phyloP scores from a whole-genome alignment of 1,284 basidiomycete species.

The Leccinum subspadiceum region DNA sequence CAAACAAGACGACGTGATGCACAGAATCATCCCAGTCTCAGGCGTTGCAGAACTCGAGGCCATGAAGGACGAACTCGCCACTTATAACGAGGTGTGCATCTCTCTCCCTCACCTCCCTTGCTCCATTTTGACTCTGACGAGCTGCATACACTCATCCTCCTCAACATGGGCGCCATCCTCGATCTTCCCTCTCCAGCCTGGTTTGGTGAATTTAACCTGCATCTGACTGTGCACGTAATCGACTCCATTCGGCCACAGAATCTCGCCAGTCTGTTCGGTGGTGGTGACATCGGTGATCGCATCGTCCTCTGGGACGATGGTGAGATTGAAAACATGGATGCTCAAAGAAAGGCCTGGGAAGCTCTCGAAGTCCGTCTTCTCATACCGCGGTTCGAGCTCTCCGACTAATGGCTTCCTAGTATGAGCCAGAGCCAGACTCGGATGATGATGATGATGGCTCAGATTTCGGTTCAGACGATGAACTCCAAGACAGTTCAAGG shows the following conservation, averaged over 20 bases:
- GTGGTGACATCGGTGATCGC: slow-evolving; percentile 64
- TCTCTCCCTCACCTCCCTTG: not conserved
- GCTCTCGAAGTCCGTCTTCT: slow-evolving; percentile 62
- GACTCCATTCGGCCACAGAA: slow-evolving; percentile 93
- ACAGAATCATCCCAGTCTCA: slow-evolving; percentile 89
- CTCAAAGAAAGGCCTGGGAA: slow-evolving; percentile 76
- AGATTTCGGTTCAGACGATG: slow-evolving; percentile 50
- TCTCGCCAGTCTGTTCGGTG: slow-evolving; percentile 84
- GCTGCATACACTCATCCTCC: slow-evolving; percentile 88
- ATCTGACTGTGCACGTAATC: slow-evolving; percentile 84
- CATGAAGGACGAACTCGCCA: slow-evolving; percentile 65
- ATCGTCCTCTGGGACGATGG: slow-evolving; percentile 92
- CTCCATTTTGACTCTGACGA: slow-evolving; percentile 35
- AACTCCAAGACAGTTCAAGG: slow-evolving; percentile 38
- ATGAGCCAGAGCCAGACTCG: slow-evolving; percentile 70
- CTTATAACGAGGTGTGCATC: slow-evolving; percentile 65
- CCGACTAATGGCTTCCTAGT: slow-evolving; percentile 41
- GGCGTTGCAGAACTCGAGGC: slow-evolving; percentile 76
- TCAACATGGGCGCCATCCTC: slow-evolving; percentile 91
- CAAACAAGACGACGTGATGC: slow-evolving; percentile 91
- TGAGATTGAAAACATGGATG: slow-evolving; percentile 60
- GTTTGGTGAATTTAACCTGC: slow-evolving; percentile 67
- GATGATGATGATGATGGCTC: slow-evolving; percentile 59
- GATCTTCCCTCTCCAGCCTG: slow-evolving; percentile 74
- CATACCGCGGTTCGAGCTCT: not conserved